Conservation (phyloP, 176 grass and related monocot species). For the Phoenix roebelenii region DNA sequence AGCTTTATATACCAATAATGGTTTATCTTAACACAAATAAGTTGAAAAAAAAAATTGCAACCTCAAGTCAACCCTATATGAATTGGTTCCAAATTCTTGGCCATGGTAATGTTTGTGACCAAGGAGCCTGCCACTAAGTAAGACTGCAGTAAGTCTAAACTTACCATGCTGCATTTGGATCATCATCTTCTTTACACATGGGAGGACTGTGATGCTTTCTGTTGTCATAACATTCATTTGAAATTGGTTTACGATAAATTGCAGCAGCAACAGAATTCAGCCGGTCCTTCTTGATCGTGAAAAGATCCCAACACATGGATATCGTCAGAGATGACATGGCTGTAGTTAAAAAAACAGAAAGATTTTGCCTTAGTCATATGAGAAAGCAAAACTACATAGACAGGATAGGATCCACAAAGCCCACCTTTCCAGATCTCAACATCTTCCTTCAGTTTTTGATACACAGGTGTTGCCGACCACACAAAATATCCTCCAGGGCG, state of each 20-base stretch:
- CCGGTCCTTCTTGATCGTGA: slow-evolving; percentile 64
- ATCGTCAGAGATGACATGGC: slow-evolving; percentile 67
- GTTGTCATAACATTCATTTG: slow-evolving; percentile 67
- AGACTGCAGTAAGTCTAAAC: neutral
- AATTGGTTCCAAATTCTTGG: too few species aligned
- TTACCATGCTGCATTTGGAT: slow-evolving; percentile 73
- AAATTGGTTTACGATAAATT: slow-evolving; percentile 78
- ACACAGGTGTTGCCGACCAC: slow-evolving; percentile 94
- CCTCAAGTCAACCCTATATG: too few species aligned
- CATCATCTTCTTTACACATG: slow-evolving; percentile 75
- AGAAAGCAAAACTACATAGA: neutral
- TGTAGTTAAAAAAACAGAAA: slow-evolving; percentile 7
- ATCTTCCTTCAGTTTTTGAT: slow-evolving; percentile 89
- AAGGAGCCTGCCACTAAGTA: too few species aligned
- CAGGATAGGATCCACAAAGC: neutral
- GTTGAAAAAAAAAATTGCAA: too few species aligned
- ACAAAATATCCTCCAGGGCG: slow-evolving; percentile 87
- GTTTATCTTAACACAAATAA: too few species aligned
- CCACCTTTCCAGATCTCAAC: slow-evolving; percentile 78
- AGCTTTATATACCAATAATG: too few species aligned
- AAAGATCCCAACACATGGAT: slow-evolving; percentile 92
- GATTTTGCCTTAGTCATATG: neutral
- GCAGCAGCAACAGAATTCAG: slow-evolving; percentile 70
- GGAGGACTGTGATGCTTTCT: slow-evolving; percentile 56
- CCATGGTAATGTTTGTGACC: too few species aligned